Percentiles rank a stretch among this genome's conserved stretches.
These are phyloP conservation scores for Nemania sp. DNA, from an alignment of 2,329 filamentous ascomycete genomes.

Conservation along the genomic window DNA sequence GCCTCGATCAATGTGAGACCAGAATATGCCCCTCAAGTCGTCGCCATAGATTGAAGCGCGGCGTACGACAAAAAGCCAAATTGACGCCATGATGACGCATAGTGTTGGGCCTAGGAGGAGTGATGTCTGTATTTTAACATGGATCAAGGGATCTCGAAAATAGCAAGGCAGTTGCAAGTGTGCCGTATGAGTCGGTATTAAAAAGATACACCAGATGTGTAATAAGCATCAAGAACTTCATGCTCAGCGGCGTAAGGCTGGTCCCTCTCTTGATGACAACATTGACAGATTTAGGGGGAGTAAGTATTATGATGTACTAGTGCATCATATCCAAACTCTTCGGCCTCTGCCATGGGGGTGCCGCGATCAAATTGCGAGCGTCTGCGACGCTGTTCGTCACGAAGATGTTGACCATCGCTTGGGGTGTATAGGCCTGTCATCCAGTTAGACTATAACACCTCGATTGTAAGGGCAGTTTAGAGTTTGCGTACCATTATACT, in stretches of 20 bases:
- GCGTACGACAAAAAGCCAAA: background rate
- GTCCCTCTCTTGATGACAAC: constrained; percentile 19
- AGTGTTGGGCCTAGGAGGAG: background rate
- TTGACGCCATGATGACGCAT: background rate
- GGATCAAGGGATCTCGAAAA: too few species aligned
- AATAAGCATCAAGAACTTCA: constrained; percentile 15
- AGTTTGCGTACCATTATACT: constrained; percentile 71
- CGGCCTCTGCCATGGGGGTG: constrained; percentile 69
- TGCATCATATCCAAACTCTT: constrained; percentile 60
- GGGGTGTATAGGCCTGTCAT: constrained; percentile 76
- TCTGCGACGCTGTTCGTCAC: constrained; percentile 75
- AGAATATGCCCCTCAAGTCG: background rate
- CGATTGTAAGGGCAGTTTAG: too few species aligned
- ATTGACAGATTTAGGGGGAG: constrained; percentile 27
- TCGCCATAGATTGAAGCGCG: background rate
- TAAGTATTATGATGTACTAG: constrained; percentile 46
- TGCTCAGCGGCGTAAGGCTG: background rate
- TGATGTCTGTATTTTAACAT: background rate
- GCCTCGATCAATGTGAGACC: background rate
- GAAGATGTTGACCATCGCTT: constrained; percentile 71
- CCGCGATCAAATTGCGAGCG: constrained; percentile 82
- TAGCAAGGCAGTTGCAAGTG: too few species aligned
- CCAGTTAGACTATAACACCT: constrained; percentile 16
- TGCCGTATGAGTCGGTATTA: too few species aligned
- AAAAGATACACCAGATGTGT: background rate